Conservation (phyloP, 2,329 filamentous ascomycete species). For the Penicillium frequentans region DNA sequence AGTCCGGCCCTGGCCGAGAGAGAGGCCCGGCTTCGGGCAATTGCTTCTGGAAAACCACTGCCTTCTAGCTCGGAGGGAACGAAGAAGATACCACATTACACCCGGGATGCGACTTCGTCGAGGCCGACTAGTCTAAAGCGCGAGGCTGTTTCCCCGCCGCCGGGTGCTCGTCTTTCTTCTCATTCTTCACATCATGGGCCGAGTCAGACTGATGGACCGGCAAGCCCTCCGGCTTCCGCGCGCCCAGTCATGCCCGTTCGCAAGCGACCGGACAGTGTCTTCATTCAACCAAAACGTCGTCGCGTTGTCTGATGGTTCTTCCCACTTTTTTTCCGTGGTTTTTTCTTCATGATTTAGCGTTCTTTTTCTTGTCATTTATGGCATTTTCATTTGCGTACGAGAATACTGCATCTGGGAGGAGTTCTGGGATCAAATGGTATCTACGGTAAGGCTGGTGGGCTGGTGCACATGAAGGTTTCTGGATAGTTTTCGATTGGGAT, state of each 20-base stretch:
- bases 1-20: constrained; percentile 9
- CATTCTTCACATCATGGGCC: neutral
- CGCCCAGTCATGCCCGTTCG: neutral
- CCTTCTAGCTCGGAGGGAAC: neutral
- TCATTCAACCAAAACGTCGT: constrained; percentile 21
- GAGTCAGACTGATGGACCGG: constrained; percentile 1
- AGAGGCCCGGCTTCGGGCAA: constrained; percentile 17
- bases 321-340: too few species aligned
- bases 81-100: neutral
- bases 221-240: constrained; percentile 13
- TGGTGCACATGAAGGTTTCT: neutral
- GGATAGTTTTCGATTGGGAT: neutral
- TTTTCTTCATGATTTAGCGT: neutral
- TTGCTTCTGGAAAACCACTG: constrained; percentile 28
- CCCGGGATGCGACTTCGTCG: neutral
- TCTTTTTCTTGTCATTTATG: neutral
- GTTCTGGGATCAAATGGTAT: neutral
- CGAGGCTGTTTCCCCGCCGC: constrained; percentile 10
- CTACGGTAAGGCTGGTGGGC: neutral
- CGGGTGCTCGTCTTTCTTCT: neutral
- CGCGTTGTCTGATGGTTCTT: neutral
- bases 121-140: constrained; percentile 11
- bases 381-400: neutral
- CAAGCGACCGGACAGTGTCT: constrained; percentile 4
- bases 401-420: neutral